Evolutionary conservation across 2,329 filamentous ascomycete species (phyloP), one percentile per base, ranked within the genome.

Genomic region (Lojkania enalia): DNA sequence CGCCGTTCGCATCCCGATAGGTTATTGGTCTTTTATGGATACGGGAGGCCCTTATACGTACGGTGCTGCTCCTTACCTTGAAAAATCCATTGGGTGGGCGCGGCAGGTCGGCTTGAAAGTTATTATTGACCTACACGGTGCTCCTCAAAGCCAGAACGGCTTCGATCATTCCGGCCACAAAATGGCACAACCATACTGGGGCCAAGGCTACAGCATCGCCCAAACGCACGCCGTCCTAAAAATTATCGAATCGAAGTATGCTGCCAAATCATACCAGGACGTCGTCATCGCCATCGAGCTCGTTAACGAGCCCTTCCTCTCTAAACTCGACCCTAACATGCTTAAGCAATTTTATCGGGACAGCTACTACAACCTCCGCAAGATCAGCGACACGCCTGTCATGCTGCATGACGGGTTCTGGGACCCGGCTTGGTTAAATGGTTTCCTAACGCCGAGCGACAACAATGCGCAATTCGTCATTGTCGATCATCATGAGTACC

Each of bases 401-500:
- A 73, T 84, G 35, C 63, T 87, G 18, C 78, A 82, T 35, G 80
- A 84, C 51, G 80, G 74, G 3, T 84, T 84, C 62, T 60, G 71
- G 30, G 60, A 73, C 3, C 74, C 79, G 1, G 71, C 64, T 20
- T 76, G 72, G 33, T 85, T 82, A 75, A 86, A 86, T 57, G 78
- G 76, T 3, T 81, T 82, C 61, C 71, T 85, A 54, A 78, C 73
- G 4, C 69, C 71, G 1, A 69, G 69, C 1, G 75, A 78, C 56
- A 69, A 76, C 52, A 69, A 72, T 44, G 69, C 75, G 1, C 70
- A 77, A 36, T 74, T 77, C 35, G 77, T 85, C 21, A 76, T 82
- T 43, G 69, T 87, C 51, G 85, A 87, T 59, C 82, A 84, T 43
- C 85, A 88, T 57, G 81, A 86, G 63, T 87, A 87, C 63, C 79